Base-by-base conservation (phyloP, 2,329 filamentous ascomycete species). In the Colletotrichum sansevieriae region DNA sequence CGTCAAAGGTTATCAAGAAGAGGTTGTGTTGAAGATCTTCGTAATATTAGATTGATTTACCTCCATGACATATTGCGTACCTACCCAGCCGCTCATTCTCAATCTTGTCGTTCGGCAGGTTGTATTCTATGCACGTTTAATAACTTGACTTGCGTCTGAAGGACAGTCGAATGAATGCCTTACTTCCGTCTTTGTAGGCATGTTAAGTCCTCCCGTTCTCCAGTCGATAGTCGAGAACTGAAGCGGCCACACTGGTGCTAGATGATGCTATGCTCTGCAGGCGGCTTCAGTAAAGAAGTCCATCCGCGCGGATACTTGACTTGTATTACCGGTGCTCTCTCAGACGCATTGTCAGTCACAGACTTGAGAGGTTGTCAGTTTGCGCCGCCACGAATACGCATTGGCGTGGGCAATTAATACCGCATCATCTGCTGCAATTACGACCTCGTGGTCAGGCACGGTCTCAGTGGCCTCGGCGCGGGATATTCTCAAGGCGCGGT, bases 21-120 rank as follows among this genome's bases (percentile, higher is more conserved):
- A 80, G 67, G 49, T 79, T 75, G 62, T 81, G 79, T 70, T 81
- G 78, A 0, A 81, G 70, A 59, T 81, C 78, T 75, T n/a, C 13
- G 1, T 7, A 37, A 9, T 43, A 8, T 20, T 15, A 46, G 29
- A 43, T 29, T 22, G 22, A 22, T 22, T 6, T 2, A 6, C 2
- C 3, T 51, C 46, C 20, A 51, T 25, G 4, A 15, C 20, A 39
- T 39, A 25, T 51, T 29, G 20, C 46, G 4, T 10, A 37, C 39
- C 22, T 25, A 67, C 64, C 64, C 3, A 67, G 58, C 9, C 64
- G 20, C 4, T 63, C 64, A 13, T 51, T 63, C n/a, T 67, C 64
- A n/a, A 4, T 35, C n/a, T 62, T 58, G 18, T 67, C 64, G 25
- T 67, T 63, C 6, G 64, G 64, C 13, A 56, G 6, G 1, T 49